Base-by-base conservation (phyloP, 2,329 filamentous ascomycete species). In the Phyllosticta capitalensis region DNA sequence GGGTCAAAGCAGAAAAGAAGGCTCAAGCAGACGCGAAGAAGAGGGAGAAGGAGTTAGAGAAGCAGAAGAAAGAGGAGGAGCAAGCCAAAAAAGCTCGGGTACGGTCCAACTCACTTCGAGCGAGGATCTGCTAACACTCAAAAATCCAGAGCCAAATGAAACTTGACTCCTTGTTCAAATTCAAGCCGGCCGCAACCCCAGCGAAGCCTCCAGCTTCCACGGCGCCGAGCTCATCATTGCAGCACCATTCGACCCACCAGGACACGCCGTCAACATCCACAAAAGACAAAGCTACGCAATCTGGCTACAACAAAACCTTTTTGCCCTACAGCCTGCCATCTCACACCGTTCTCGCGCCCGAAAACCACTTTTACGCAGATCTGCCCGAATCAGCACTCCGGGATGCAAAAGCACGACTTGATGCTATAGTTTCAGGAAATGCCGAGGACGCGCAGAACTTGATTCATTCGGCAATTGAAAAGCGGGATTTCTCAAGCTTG, bases 311-410 rank as follows among this genome's bases (percentile, higher is more conserved):
- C 19, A 85, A 83, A 64, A 77, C 80, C 38, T 97, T 97, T 67
- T 81, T 90, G 30, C 85, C 89, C 0, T 97, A 96, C 71, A 92
- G 88, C 63, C 68, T 94, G 52, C 87, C 90, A 61, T 79, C 85
- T 2, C 81, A 90, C 67, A 88, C 90, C 1, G 82, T 75, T n/a
- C 65, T 96, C 57, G 90, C 91, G 0, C 78, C 80, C 0, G 65
- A 78, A 54, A 77, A 74, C 55, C 62, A 65, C 0, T 67, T 71
- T 19, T 65, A 69, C 61, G 64, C 63, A n/a, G 67, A 69, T n/a
- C 60, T 38, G 12, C 48, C 54, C 24, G 56, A 67, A 2, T 64
- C 63, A n/a, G 65, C 66, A 53, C 55, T 70, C 38, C 64, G 67
- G 12, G 64, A 65, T 21, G 70, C 71, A 5, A 61, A 61, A 28